Evolutionary conservation across 169 alveolate genomes (phyloP).

Genomic region (Plasmodium sp.): DNA sequence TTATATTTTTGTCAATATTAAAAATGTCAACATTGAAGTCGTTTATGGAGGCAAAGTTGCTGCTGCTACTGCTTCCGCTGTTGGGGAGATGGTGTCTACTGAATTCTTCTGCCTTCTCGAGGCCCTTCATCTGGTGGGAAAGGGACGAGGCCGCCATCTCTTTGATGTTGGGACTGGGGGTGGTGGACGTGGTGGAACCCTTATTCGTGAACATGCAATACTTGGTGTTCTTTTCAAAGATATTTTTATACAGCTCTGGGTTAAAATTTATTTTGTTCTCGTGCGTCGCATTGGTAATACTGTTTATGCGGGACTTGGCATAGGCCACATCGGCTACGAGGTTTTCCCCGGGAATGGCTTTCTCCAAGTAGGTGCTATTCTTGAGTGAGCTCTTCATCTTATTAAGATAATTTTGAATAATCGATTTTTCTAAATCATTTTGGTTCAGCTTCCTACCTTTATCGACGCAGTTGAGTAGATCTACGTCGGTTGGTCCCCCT

Average conservation of each 20-base stretch:
- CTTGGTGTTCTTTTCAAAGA: constrained; percentile 10
- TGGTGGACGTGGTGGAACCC: background rate
- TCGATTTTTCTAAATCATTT: constrained; percentile 50
- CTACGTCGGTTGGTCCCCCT: background rate
- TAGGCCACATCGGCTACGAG: background rate
- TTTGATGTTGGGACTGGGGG: background rate
- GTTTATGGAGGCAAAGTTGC: background rate
- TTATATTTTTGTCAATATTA: constrained; percentile 37
- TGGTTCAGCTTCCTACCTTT: constrained; percentile 12
- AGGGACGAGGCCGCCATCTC: background rate
- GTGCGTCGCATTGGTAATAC: background rate
- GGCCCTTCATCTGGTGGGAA: background rate
- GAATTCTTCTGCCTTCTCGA: constrained; percentile 1
- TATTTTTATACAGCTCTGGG: constrained; percentile 5
- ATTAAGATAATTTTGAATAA: constrained; percentile 34
- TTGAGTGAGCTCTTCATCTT: constrained; percentile 43
- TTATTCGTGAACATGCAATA: background rate
- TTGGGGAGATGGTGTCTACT: constrained; percentile 1
- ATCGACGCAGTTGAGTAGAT: background rate
- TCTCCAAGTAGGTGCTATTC: background rate
- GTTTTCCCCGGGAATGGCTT: background rate
- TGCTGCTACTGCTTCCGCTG: background rate
- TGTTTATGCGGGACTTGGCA: constrained; percentile 5
- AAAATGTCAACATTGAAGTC: constrained; percentile 50
- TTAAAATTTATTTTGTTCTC: constrained; percentile 16